Evolutionary conservation across 31 red algal species (phyloP).

Genomic region (Bonnemaisonia californica): DNA sequence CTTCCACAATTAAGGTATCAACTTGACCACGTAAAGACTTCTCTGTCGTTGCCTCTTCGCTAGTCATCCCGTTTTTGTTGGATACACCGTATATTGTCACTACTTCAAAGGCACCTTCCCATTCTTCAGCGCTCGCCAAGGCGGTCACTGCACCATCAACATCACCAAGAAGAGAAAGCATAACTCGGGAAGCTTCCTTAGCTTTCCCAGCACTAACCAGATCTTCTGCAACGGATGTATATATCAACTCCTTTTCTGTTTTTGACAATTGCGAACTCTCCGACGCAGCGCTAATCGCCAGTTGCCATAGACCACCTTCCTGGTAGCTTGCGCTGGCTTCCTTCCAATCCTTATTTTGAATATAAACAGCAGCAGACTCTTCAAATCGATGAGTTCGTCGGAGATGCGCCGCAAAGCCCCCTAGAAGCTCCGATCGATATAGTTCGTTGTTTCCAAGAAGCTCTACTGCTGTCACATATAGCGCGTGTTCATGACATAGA

Average conservation of each 20-base stretch:
- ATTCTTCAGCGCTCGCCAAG: slow-evolving; percentile 34
- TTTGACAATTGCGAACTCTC: not conserved
- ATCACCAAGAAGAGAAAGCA: slow-evolving; percentile 17
- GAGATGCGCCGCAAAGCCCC: slow-evolving; percentile 32
- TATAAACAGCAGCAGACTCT: slow-evolving; percentile 47
- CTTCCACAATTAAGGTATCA: slow-evolving; percentile 18
- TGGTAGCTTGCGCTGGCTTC: slow-evolving; percentile 41
- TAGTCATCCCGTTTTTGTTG: not conserved
- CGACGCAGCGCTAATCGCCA: slow-evolving; percentile 26
- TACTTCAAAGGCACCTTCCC: slow-evolving; percentile 53
- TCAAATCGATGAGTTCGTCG: slow-evolving; percentile 5
- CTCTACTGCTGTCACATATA: slow-evolving; percentile 49
- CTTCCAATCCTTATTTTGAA: slow-evolving; percentile 30
- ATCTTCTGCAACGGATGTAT: slow-evolving; percentile 23
- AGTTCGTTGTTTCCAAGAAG: slow-evolving; percentile 28
- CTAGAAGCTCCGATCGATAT: slow-evolving; percentile 18
- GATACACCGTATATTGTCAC: not conserved
- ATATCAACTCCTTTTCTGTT: slow-evolving; percentile 16
- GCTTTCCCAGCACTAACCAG: slow-evolving; percentile 30
- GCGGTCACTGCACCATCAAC: slow-evolving; percentile 49
- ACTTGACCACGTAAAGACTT: not conserved
- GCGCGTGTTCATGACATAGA: slow-evolving; percentile 38
- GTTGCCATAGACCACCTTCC: slow-evolving; percentile 46
- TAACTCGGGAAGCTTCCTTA: slow-evolving; percentile 29
- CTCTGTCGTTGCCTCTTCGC: not conserved